A percentile compares a stretch with the other conserved stretches of the same genome.
These are phyloP conservation scores for Suillus bovinus DNA, from an alignment of 768 basidiomycete species.

Conservation along the genomic window DNA sequence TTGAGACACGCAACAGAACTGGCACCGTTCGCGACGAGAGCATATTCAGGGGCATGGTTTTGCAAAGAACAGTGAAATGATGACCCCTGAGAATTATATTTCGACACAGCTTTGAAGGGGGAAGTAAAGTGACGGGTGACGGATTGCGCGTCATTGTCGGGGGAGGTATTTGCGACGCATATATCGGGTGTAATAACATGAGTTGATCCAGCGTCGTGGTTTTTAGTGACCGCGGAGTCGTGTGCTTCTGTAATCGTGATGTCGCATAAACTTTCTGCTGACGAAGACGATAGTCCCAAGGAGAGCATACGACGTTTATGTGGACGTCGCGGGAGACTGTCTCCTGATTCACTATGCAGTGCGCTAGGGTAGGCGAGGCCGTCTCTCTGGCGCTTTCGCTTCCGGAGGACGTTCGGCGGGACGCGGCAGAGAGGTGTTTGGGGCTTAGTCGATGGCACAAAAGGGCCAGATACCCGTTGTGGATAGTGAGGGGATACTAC, in stretches of 20 bases:
- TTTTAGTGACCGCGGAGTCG: background rate
- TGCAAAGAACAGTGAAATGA: background rate
- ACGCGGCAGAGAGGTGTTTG: slow-evolving; percentile 11
- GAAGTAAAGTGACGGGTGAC: background rate
- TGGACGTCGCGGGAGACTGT: slow-evolving; percentile 31
- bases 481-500: too few relatives aligned
- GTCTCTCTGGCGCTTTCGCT: slow-evolving; percentile 30
- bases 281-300: slow-evolving; percentile 22
- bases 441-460: background rate
- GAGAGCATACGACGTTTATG: slow-evolving; percentile 29
- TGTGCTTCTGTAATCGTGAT: background rate
- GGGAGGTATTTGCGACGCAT: background rate
- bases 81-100: background rate
- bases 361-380: slow-evolving; percentile 30
- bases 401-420: slow-evolving; percentile 20
- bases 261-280: background rate
- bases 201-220: background rate
- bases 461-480: background rate
- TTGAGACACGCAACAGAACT: too few relatives aligned
- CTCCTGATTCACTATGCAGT: slow-evolving; percentile 20
- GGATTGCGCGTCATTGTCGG: background rate
- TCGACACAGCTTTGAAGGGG: background rate
- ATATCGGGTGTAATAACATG: background rate
- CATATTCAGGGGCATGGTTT: background rate
- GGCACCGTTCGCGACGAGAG: background rate